Percentiles rank a stretch among this genome's conserved stretches.
phyloP scores from a whole-genome alignment of 2,329 filamentous ascomycete genomes.

The Neonectria magnoliae region DNA sequence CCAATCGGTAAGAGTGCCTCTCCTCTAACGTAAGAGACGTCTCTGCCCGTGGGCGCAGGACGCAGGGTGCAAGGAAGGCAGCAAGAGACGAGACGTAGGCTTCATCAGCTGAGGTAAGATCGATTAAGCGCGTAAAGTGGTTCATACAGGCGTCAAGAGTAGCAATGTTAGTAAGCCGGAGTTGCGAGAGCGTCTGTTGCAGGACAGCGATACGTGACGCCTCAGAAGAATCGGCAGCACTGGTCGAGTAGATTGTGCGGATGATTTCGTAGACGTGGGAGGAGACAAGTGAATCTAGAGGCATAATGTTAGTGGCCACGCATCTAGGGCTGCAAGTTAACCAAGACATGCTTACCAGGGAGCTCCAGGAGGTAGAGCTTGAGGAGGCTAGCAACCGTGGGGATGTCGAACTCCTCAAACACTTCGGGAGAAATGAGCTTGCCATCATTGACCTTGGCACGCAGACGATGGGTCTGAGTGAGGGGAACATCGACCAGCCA shows the following conservation, averaged over 20 bases:
- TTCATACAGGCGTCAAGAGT: constrained; percentile 99
- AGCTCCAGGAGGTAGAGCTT: constrained; percentile 96
- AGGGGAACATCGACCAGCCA: constrained; percentile 96
- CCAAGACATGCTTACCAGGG: constrained; percentile 71
- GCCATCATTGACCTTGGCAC: constrained; percentile 86
- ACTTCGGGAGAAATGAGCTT: constrained; percentile 80
- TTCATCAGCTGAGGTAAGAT: constrained; percentile 95
- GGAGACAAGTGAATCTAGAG: constrained; percentile 91
- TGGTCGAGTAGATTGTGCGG: constrained; percentile 92
- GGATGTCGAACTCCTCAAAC: constrained; percentile 89
- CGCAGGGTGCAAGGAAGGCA: constrained; percentile 80
- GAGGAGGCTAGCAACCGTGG: constrained; percentile 89
- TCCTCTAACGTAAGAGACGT: constrained; percentile 95
- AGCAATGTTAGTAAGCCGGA: constrained; percentile 96
- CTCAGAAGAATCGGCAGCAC: constrained; percentile 79
- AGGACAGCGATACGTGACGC: constrained; percentile 86
- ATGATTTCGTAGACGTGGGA: constrained; percentile 99
- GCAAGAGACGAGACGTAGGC: constrained; percentile 81
- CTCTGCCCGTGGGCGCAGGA: constrained; percentile 87
- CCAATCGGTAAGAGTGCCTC: constrained; percentile 87
- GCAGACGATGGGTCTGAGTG: constrained; percentile 83
- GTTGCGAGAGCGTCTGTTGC: constrained; percentile 93
- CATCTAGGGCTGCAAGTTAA: neutral
- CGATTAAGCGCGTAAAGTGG: constrained; percentile 95
- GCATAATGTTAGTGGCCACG: constrained; percentile 39